These are phyloP conservation scores for Candida tallmaniae DNA, from an alignment of 805 yeast genomes.

Conservation along the genomic window DNA sequence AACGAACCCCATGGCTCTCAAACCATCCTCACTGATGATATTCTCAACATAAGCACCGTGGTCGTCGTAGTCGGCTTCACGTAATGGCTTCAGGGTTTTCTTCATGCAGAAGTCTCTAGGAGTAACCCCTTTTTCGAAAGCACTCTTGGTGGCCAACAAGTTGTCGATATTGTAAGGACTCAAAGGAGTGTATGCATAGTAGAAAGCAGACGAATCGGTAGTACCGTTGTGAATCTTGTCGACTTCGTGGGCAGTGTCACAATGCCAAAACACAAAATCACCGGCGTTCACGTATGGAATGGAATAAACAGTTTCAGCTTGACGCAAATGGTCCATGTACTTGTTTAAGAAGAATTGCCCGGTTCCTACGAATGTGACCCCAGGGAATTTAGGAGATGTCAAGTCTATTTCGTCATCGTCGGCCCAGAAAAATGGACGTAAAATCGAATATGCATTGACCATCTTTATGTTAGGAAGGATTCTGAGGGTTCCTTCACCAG, in stretches of 20 bases:
- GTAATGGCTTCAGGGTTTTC: neutral
- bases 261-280: constrained; percentile 42
- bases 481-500: constrained; percentile 37
- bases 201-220: constrained; percentile 35
- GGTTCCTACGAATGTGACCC: constrained; percentile 29
- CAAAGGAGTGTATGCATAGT: constrained; percentile 33
- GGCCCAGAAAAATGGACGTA: constrained; percentile 35
- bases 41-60: constrained; percentile 18
- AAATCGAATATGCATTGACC: constrained; percentile 34
- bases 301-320: constrained; percentile 24
- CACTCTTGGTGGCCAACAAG: constrained; percentile 8
- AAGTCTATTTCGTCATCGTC: constrained; percentile 22
- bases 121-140: constrained; percentile 5
- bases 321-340: constrained; percentile 32
- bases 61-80: constrained; percentile 12
- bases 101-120: constrained; percentile 14
- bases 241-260: constrained; percentile 38
- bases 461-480: constrained; percentile 33
- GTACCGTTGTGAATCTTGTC: constrained; percentile 31
- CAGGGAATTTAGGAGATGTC: constrained; percentile 33
- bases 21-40: constrained; percentile 16
- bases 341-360: constrained; percentile 16
- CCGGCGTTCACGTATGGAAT: constrained; percentile 40
- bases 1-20: constrained; percentile 21
- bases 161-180: constrained; percentile 14